Base-by-base conservation (phyloP, 2,329 filamentous ascomycete genomes). In the Cladosporium sp. region DNA sequence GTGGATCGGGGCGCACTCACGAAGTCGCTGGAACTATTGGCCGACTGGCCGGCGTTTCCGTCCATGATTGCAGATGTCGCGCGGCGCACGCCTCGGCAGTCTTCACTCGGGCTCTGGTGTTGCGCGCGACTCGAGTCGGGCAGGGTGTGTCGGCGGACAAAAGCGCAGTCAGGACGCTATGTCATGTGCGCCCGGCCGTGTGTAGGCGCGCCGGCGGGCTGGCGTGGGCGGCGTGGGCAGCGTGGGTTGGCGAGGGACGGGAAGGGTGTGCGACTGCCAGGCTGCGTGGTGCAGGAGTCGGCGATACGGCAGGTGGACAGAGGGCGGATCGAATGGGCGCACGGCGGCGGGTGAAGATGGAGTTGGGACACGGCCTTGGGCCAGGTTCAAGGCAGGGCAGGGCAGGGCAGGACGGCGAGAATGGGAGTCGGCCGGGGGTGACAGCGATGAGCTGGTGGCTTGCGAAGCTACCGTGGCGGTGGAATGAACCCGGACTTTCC, bases 11-110 rank as follows among this genome's bases (percentile, higher is more conserved):
- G 31, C 53, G 43, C 54, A 86, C 87, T 78, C 77, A 95, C 90
- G 80, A 95, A 95, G 76, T 95, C 90, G 79, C 90, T 95, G 58
- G 90, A 95, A 76, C 89, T 95, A 73, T 87, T 93, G 66, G 82
- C 77, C 64, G 74, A 72, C 61, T 68, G 68, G 56, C 69, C 68
- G 67, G 68, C 64, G 65, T 43, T 68, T 64, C 63, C 67, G 60
- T 77, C 74, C 74, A 77, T 76, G 61, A 48, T 57, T 40, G 58
- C 58, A 53, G 51, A 54, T 52, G 51, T 50, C 35, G 32, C 46
- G 46, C 46, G 46, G 32, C 35, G 13, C 22, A 41, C 8, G 37
- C 45, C 37, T 48, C 46, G 13, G 32, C 19, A 35, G 19, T 22
- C 22, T 43, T 46, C 52, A 46, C 22, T 40, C 51, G 53, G 53